A percentile compares a stretch with the other conserved stretches of the same genome.
Evolutionary conservation across 1,284 basidiomycete species (phyloP).

Genomic region (Ustilago nuda): DNA sequence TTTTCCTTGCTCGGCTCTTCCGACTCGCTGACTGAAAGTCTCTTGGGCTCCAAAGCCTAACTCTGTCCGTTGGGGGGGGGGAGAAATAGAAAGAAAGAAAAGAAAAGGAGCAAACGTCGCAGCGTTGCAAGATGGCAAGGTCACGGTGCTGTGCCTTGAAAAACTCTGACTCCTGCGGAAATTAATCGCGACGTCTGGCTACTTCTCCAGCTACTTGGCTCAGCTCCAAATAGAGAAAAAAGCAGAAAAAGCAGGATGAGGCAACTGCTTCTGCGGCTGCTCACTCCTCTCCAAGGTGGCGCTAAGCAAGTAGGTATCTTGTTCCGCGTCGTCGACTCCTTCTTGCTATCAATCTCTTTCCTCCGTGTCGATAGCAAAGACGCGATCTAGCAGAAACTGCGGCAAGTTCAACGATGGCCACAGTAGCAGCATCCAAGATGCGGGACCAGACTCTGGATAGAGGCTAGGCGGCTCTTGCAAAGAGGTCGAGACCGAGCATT

Average conservation of each 20-base stretch:
- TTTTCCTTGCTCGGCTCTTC: background rate
- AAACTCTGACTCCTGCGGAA: background rate
- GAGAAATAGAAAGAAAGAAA: too few species aligned
- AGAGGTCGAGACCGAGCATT: background rate
- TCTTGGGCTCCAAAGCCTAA: background rate
- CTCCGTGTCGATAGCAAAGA: background rate
- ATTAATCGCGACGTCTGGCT: conserved; percentile 1
- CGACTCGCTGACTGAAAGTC: background rate
- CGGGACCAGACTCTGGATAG: background rate
- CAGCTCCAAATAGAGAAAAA: background rate
- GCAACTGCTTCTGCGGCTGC: background rate
- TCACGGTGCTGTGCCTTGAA: too few species aligned
- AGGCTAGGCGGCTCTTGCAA: background rate
- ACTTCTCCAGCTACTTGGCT: background rate
- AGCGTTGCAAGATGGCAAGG: background rate
- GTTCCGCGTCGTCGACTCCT: background rate
- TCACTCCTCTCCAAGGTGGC: background rate
- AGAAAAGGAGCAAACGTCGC: background rate
- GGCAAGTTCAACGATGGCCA: background rate
- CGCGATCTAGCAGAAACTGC: background rate
- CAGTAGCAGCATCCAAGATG: background rate
- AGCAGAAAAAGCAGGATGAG: background rate
- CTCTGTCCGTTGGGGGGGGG: too few species aligned
- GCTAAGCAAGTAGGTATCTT: background rate
- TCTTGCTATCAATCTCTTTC: background rate